Base-by-base conservation (phyloP, 441 rosid genomes). In the Arabidopsis lyrata region DNA sequence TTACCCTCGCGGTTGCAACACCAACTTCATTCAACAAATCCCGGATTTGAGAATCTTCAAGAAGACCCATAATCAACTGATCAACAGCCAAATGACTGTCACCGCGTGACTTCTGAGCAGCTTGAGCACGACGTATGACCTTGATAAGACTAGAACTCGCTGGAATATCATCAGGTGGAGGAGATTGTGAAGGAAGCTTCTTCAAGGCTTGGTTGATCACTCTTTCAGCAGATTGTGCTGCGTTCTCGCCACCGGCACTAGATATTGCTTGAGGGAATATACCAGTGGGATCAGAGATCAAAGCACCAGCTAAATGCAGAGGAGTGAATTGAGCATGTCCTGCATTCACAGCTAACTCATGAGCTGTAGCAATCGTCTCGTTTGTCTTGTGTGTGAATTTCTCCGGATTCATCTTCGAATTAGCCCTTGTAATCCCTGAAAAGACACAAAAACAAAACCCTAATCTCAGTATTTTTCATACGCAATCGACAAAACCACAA, bases 351-450 rank as follows among this genome's bases (percentile, higher is more conserved):
- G 97, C 96, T 5, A 88, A 77, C 61, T 87, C 92, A 70, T 90
- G 97, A 56, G 97, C 91, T 2, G 79, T 72, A 2, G 87, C 96
- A 20, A 95, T 81, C 2, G 90, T 84, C 66, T 92, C 97, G 60
- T 86, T 88, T 8, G 99, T 90, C 87, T 90, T 92, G 87, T 92
- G 94, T 13, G 99, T 95, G 72, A 89, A 89, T 74, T 92, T 95
- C 57, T 87, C 97, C 1, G 97, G 96, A 85, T 95, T 92, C 97
- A 95, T 94, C 50, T 34, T 63, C n/a, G 7, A 45, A 42, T 55
- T 13, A 75, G 44, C 13, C 8, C 64, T 20, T 15, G 11, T 13
- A 54, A 42, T 16, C 22, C 27, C 69, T 61, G 52, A 8, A 22
- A 24, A 24, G 0, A 42, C 18, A 57, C 0, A 32, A 18, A 58